Evolutionary conservation across 2,329 filamentous ascomycete genomes (phyloP), one percentile per base, ranked within the genome.

Genomic region (Ophiostoma ulmi): DNA sequence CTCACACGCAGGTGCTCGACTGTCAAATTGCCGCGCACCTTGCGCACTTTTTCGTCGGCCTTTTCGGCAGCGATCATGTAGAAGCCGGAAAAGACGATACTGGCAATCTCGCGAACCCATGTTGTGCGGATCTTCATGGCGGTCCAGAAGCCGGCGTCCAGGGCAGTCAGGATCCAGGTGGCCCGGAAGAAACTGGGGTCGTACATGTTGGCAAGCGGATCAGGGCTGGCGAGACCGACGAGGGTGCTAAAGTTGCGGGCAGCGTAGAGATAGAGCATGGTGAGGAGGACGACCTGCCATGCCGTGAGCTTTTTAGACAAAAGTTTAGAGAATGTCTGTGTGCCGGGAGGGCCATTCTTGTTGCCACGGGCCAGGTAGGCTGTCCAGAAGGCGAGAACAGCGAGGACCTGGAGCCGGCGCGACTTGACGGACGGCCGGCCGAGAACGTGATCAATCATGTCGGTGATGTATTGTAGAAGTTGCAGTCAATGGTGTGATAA

Each of bases 121-220:
- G 91, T 93, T 69, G 78, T 78, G 67, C 87, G 87, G 74, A 99
- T 94, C 76, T 89, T 90, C 95, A 99, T 99, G 44, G 95, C 95
- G 0, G 93, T 97, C 95, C 95, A 99, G 80, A 97, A 99, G 1
- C 95, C 95, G 6, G 95, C 95, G 76, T 99, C 95, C 72, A 99
- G 81, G 0, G 93, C 95, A 0, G 95, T 99, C 69, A 95, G 89
- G 20, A 98, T 88, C 95, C 95, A 99, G 78, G 95, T 99, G 70
- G 95, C 95, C 67, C 95, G 90, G 79, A 97, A 99, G 81, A 96
- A 99, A 38, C 91, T 89, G 69, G 92, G 86, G 70, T 92, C 93
- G 81, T 99, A 99, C 78, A 98, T 90, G 77, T 97, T 97, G 39
- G 94, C 91, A 77, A 99, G 85, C 26, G 95, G 95, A 76, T 99